A percentile compares a stretch with the other conserved stretches of the same genome.
Evolutionary conservation across 257 asterid species (phyloP).

Genomic region (Nicotiana noctiflora): DNA sequence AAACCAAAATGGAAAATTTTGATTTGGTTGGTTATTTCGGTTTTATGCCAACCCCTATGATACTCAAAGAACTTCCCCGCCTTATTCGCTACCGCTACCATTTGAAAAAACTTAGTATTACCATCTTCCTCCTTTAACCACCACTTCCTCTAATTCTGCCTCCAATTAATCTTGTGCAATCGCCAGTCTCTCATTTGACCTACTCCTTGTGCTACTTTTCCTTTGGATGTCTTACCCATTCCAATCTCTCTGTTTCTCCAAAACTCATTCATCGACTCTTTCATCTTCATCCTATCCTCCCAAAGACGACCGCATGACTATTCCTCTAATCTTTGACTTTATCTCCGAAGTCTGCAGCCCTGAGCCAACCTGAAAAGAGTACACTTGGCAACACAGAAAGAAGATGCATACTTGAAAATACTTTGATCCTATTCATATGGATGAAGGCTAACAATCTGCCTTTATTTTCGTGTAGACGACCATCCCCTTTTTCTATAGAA

Average conservation of each 20-base stretch:
- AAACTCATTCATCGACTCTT: not conserved
- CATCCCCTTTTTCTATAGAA: not conserved
- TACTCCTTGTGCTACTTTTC: not conserved
- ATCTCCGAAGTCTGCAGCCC: not conserved
- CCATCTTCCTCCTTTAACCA: not conserved
- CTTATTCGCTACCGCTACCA: not conserved
- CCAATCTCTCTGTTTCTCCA: not conserved
- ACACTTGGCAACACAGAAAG: not conserved
- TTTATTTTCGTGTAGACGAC: not conserved
- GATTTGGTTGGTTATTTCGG: not conserved
- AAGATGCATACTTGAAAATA: not conserved
- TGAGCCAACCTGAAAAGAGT: not conserved
- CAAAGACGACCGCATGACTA: not conserved
- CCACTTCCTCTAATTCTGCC: not conserved
- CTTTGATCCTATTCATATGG: not conserved
- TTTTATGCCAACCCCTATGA: not conserved
- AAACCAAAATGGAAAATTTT: not conserved
- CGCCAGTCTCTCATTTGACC: not conserved
- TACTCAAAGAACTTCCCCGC: not conserved
- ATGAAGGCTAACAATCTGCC: not conserved
- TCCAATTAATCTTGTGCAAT: not conserved
- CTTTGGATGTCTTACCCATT: not conserved
- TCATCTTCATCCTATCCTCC: not conserved
- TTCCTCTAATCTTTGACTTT: not conserved
- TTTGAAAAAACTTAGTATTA: not conserved